Percentiles rank a stretch among this genome's conserved stretches.
Conservation (phyloP, 352 stramenopile species). For the Pythium phragmitis region DNA sequence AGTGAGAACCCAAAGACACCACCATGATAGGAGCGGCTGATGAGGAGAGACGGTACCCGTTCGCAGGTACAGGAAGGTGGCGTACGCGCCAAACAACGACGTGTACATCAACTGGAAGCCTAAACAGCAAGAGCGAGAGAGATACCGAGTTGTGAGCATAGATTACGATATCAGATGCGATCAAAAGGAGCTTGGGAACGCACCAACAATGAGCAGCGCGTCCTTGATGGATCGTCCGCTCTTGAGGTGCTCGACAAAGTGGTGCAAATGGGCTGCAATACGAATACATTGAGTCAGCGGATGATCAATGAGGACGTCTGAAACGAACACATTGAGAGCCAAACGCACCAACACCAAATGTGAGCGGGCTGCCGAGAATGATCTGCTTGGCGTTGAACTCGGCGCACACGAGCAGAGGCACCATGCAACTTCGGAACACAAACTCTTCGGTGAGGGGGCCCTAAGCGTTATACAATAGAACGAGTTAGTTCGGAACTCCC, state of each 20-base stretch:
- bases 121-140: constrained; percentile 13
- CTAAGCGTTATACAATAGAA: constrained; percentile 30
- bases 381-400: constrained; percentile 82
- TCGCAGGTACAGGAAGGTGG: constrained; percentile 91
- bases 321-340: not conserved
- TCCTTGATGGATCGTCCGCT: constrained; percentile 68
- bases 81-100: constrained; percentile 94
- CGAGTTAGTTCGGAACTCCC: constrained; percentile 1
- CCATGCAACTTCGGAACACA: constrained; percentile 94
- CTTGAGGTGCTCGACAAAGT: constrained; percentile 84
- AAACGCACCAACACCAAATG: constrained; percentile 92
- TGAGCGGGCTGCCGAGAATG: constrained; percentile 86
- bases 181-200: not conserved
- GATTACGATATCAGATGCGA: not conserved
- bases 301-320: not conserved
- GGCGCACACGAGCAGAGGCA: constrained; percentile 86
- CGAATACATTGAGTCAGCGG: constrained; percentile 7
- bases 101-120: constrained; percentile 95
- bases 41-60: constrained; percentile 49
- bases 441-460: constrained; percentile 94
- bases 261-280: constrained; percentile 70
- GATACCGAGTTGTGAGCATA: not conserved
- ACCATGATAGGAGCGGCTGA: not conserved
- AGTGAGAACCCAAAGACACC: not conserved
- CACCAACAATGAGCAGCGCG: constrained; percentile 76